Conservation (phyloP, 257 asterid genomes). For the Forsythia viridissima region DNA sequence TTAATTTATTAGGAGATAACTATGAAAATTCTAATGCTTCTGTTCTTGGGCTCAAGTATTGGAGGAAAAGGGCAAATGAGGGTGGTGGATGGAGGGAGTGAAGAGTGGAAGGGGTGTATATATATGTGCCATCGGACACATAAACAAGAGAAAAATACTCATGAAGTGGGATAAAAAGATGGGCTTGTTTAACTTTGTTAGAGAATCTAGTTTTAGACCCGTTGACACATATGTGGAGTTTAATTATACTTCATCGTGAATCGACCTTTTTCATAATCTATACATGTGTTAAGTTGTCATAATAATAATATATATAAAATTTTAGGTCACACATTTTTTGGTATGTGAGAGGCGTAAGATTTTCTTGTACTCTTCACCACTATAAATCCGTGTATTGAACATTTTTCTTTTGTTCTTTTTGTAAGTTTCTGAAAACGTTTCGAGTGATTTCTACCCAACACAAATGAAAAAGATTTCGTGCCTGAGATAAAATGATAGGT, state of each 20-base stretch:
- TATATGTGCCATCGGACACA: constrained; percentile 32
- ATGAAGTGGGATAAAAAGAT: constrained; percentile 41
- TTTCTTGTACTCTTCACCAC: too few species aligned
- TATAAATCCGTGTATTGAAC: too few species aligned
- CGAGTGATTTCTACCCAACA: too few species aligned
- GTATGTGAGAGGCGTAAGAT: too few species aligned
- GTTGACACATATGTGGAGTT: not conserved
- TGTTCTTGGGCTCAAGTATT: not conserved
- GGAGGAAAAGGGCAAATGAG: not conserved
- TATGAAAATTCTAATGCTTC: not conserved
- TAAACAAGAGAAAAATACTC: constrained; percentile 31
- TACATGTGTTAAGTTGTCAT: not conserved
- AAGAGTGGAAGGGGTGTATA: constrained; percentile 38
- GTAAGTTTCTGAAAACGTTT: too few species aligned
- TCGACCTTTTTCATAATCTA: not conserved
- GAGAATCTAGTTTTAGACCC: constrained; percentile 42
- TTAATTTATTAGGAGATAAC: not conserved
- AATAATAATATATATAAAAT: too few species aligned
- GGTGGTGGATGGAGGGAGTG: constrained; percentile 24
- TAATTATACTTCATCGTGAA: too few species aligned
- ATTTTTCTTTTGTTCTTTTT: too few species aligned
- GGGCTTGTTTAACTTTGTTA: constrained; percentile 32
- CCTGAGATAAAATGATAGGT: too few species aligned
- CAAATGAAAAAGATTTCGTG: too few species aligned
- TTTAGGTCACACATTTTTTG: too few species aligned